Percentiles rank a stretch among this genome's conserved stretches.
phyloP scores from a whole-genome alignment of 2,329 filamentous ascomycete species.

The Fusarium udum region DNA sequence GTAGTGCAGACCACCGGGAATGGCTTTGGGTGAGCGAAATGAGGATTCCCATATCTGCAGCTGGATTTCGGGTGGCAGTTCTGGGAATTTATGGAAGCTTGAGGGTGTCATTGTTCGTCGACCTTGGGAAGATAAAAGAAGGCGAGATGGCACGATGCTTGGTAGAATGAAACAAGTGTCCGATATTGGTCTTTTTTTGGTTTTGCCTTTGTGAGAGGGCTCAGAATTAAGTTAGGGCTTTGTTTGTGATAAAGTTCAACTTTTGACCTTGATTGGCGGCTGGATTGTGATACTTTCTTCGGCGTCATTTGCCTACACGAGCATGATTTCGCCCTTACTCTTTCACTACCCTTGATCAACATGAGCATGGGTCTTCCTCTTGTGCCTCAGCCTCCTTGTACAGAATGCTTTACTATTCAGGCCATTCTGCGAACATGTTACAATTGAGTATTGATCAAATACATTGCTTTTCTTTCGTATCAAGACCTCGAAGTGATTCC shows the following conservation, averaged over 20 bases:
- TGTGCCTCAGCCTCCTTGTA: no score
- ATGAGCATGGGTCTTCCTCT: neutral
- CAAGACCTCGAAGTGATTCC: conserved; percentile 34
- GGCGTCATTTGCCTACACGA: no score
- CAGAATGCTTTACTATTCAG: no score
- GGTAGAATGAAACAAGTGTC: neutral
- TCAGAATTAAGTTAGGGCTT: neutral
- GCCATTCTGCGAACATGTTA: neutral
- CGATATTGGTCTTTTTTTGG: neutral
- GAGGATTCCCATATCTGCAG: neutral
- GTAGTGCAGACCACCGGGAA: neutral
- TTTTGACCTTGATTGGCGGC: no score
- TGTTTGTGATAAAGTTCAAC: no score
- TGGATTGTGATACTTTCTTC: no score
- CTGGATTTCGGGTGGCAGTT: neutral
- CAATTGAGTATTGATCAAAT: neutral
- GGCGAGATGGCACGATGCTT: neutral
- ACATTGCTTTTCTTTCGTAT: neutral
- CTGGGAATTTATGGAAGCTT: neutral
- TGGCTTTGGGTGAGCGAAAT: neutral
- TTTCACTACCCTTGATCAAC: neutral
- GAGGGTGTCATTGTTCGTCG: neutral
- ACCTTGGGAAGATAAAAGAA: rapidly evolving
- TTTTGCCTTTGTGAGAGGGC: neutral
- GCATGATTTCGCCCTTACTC: neutral